phyloP scores from a whole-genome alignment of 257 asterid genomes.

The Nicotiana knightiana region DNA sequence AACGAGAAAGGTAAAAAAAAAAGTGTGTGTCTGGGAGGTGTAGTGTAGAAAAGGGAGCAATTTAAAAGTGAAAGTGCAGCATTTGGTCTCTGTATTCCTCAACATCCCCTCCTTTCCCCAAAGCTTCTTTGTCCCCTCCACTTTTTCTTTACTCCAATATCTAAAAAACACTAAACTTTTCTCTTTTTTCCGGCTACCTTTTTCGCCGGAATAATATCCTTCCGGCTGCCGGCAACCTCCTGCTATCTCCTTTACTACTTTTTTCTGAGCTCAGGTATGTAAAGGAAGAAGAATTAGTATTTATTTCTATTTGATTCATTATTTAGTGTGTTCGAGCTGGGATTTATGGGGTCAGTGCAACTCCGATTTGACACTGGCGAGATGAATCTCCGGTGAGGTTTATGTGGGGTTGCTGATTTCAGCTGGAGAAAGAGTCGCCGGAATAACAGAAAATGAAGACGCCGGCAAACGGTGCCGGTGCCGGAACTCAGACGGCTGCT shows the following conservation, averaged over 20 bases:
- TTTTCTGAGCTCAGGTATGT: conserved; percentile 8
- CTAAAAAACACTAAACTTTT: neutral
- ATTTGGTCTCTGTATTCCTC: conserved; percentile 85
- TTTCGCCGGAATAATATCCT: conserved; percentile 24
- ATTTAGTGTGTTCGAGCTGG: neutral
- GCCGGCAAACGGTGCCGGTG: neutral
- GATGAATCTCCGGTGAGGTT: conserved; percentile 39
- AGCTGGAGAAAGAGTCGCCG: conserved; percentile 13
- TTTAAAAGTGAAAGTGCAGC: conserved; percentile 52
- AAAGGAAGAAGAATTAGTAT: neutral
- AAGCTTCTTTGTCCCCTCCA: conserved; percentile 61
- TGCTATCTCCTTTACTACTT: neutral
- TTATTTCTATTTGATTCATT: neutral
- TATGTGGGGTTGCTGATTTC: conserved; percentile 13
- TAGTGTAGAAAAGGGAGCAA: conserved; percentile 71
- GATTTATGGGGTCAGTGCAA: neutral
- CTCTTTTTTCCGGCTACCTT: conserved; percentile 19
- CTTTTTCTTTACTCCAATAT: conserved; percentile 4
- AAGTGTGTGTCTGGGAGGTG: conserved; percentile 44
- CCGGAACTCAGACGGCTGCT: conserved; percentile 21
- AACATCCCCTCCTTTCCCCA: conserved; percentile 77
- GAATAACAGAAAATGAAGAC: conserved; percentile 39
- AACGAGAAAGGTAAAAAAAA: neutral
- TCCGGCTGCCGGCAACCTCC: conserved; percentile 14
- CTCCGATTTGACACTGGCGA: neutral